Evolutionary conservation across 495 filamentous ascomycete species (phyloP).

Genomic region (Apiosordaria backusii): DNA sequence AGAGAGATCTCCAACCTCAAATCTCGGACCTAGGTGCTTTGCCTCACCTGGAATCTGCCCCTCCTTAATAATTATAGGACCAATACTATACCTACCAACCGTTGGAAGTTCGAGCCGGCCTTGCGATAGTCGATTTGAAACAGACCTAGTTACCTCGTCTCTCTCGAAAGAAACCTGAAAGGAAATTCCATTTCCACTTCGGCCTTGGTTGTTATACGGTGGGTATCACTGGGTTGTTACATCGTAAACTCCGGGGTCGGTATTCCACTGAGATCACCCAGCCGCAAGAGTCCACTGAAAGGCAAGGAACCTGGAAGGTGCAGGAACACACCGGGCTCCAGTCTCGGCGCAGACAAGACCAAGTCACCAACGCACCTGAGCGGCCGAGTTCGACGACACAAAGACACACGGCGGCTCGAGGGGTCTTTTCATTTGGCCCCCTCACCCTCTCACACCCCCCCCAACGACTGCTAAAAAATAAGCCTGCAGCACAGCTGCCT

Average conservation of each 20-base stretch:
- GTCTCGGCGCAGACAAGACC: conserved; percentile 1
- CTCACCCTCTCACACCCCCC: conserved; percentile 1
- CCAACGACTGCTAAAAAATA: conserved; percentile 16
- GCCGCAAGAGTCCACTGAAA: neutral
- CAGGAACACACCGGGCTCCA: neutral
- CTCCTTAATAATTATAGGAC: neutral
- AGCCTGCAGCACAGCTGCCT: conserved; percentile 13
- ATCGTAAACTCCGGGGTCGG: neutral
- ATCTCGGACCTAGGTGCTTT: neutral
- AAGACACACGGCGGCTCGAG: conserved; percentile 29
- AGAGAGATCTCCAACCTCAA: neutral
- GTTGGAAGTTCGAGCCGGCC: neutral
- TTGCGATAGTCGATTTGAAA: neutral
- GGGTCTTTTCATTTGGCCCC: conserved; percentile 28
- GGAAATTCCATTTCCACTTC: neutral
- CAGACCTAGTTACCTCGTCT: neutral
- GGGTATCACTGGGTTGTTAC: neutral
- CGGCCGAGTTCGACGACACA: conserved; percentile 16
- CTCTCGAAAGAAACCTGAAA: neutral
- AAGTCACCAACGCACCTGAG: neutral
- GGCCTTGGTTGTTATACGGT: neutral
- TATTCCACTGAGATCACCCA: neutral
- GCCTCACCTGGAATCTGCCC: neutral
- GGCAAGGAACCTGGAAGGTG: neutral
- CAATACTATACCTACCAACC: neutral